Base-by-base conservation (phyloP, 371 early-diverging fungal species). In the Blakeslea trispora region DNA sequence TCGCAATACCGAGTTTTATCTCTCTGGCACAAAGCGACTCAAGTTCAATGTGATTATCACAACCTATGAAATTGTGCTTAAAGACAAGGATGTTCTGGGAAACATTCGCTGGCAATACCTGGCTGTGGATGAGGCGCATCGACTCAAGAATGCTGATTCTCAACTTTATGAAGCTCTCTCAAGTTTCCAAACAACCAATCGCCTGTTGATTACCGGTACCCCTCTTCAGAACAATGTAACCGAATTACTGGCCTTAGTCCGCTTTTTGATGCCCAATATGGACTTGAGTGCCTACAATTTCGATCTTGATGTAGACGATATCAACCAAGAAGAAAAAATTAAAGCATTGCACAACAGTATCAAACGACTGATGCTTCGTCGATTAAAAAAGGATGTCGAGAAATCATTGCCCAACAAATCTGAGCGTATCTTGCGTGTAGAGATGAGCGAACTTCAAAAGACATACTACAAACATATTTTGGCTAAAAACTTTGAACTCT, bases 301-400 rank as follows among this genome's bases (percentile, higher is more conserved):
- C 48, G 85, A 86, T 51, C 59, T 86, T 21, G 84, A 84, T 19
- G 74, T 77, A 24, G 81, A 81, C 13, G 84, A 84, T 47, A 79
- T 73, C 2, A 75, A 87, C 9, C 93, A 93, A 61, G 88, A 91
- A 60, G 79, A 81, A 44, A 93, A 92, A 64, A 94, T 98, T 61
- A 83, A 82, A 15, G 86, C 92, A 8, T 71, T 99, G 18, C 97
- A 99, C 52, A 74, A 80, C 15, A 77, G 84, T 15, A 79, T 99
- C 19, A 91, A 93, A 67, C 88, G 86, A 3, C 86, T 92, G 66
- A 94, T 98, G 94, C 77, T 98, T 28, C 88, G 99, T 24, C 88
- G 99, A 5, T 73, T 98, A 41, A 99, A 99, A 70, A 96, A 95
- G 70, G 98, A 97, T 68, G 99, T 98, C 4, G 99, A 99, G 69